Evolutionary conservation across 2,329 filamentous ascomycete genomes (phyloP), one percentile per base, ranked within the genome.

Genomic region (Fusarium luffae): DNA sequence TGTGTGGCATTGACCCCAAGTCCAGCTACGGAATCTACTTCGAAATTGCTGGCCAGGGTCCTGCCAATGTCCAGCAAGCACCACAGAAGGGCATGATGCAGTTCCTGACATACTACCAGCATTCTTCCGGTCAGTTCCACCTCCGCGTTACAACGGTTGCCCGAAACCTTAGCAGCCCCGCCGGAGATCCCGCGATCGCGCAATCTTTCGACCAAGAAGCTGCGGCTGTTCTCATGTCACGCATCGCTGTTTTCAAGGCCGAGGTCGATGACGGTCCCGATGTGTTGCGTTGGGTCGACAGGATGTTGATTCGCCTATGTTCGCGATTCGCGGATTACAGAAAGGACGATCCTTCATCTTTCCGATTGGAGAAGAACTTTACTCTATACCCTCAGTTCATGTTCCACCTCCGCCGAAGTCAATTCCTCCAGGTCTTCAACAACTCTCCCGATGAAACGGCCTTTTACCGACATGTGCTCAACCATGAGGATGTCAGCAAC

Each of bases 211-310:
- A 99, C 74, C 96, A 99, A 80, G 96, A 99, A 84, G 96, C 96
- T 44, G 94, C 96, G 5, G 96, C 96, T 23, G 96, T 98, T 19
- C 88, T 99, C 46, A 99, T 99, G 96, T 97, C 95, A n/a, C 89
- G 96, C 71, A 99, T 99, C 80, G 96, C 96, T 11, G 96, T 98
- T 50, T 99, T 97, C 86, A 99, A 98, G 84, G 94, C 96, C 3
- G 96, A 99, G 79, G 94, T 98, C 27, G 96, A 99, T 74, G 96
- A 99, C 78, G 96, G 96, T 1, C 96, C 96, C n/a, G 96, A 99
- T 80, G 95, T 99, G 27, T 86, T 99, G 59, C 90, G 96, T 78
- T 99, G 96, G 96, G 96, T 99, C 25, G 96, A 99, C 78, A 89
- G 96, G 71, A 99, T 99, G 96, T 89, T 99, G 63, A 99, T 99